Evolutionary conservation across 2,329 filamentous ascomycete genomes (phyloP), one percentile per base, ranked within the genome.

Genomic region (Neodidymelliopsis sp.): DNA sequence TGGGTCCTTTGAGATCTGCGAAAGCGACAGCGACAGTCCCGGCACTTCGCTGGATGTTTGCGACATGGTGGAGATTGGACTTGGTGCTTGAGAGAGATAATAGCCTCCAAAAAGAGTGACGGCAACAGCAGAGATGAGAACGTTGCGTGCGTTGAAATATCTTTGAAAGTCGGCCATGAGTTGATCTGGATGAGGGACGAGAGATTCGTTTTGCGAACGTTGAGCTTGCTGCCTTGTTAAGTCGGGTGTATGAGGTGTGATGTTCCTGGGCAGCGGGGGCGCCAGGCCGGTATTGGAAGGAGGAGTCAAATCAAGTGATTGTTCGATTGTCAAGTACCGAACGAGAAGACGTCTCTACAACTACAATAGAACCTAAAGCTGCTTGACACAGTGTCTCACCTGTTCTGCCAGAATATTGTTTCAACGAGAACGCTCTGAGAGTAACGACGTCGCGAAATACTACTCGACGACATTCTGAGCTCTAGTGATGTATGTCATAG

Each of bases 1-100:
- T 2, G 71, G 70, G 12, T 53, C 56, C 6, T 53, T 59, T 7
- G 64, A 66, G 7, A 58, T 61, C 40, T 73, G 70, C 2, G 58
- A 54, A 11, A 71, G 55, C 27, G 54, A 62, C 29, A 72, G 54
- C 9, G 65, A 59, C 2, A 74, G 59, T 12, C 64, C 65, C 6
- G 67, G 62, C 11, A 69, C 33, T 28, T 50, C 53, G 22, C 46
- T 46, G 18, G 54, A 44, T 16, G 53, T 30, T 10, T 46, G 48
- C 4, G 66, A 56, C 66, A 68, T 67, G 13, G 40, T 59, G 55
- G 51, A 49, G 28, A 53, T 54, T 15, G 56, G 35, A 4, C 57
- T 50, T 6, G 61, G 59, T 3, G 50, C 47, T 37, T 65, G 55
- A 47, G 65, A 59, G 37, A 69, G 43, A 54, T 69, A 71, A 48